Evolutionary conservation across 176 grass and related monocot genomes (phyloP), one percentile per base, ranked within the genome.

Genomic region (Eragrostis nindensis): DNA sequence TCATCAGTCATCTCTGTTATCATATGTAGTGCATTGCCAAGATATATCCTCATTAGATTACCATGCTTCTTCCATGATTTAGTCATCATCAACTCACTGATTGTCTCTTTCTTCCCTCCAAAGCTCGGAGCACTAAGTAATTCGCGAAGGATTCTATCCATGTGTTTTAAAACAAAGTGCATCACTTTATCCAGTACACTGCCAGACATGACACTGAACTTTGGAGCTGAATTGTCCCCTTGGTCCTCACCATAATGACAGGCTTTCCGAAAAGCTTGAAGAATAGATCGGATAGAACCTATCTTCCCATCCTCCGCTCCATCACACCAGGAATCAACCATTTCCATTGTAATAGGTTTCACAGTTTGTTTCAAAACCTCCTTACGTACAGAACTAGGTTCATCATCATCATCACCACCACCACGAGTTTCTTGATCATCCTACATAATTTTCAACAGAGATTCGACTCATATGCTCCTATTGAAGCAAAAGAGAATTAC

Each of bases 1-100:
- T 98, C 95, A 84, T 98, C 90, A 46, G 95, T 98, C 92, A 98
- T 94, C 63, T 98, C 90, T 63, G 86, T 98, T 84, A 98, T 77
- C 83, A 98, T 94, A 92, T 93, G 88, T 62, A 94, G 91, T 52
- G 92, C 92, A 59, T 91, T 98, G 50, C 75, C 75, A 83, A 98
- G 92, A 91, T 93, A 98, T n/a, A 91, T 70, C 75, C 88, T 88
- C 92, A 98, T 91, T 61, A 98, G 88, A 73, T 82, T 89, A 12
- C 90, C 95, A 87, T 95, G 72, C 62, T 77, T 87, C 77, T 91
- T 91, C 95, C 95, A 98, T 30, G 32, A 24, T 63, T 87, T 89
- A 75, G 80, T 89, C 26, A 82, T 74, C 88, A 85, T 94, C 66
- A 93, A 49, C 9, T 98, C 86, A 73, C 67, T 80, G 54, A 98